Evolutionary conservation across 2,329 filamentous ascomycete species (phyloP), one percentile per base, ranked within the genome.

Genomic region (Stenocarpella maydis): DNA sequence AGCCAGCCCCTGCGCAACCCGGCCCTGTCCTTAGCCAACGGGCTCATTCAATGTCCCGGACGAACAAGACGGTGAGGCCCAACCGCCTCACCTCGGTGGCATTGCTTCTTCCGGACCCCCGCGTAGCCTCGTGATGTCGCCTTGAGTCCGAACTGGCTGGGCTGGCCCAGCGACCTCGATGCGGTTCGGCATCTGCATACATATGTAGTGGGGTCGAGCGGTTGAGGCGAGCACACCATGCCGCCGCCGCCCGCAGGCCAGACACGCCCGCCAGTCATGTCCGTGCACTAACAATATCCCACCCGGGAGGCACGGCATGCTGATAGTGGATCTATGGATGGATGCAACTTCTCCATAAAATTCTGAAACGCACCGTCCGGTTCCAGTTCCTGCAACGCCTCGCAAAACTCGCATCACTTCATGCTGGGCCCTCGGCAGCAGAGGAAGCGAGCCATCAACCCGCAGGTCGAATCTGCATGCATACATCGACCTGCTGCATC

Each of bases 281-380:
- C n/a, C 34, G 58, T 34, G 28, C 12, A 24, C 58, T 63, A 63
- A 63, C 58, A 63, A 34, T 24, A 12, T 17, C n/a, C 19, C 58
- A n/a, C 26, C 43, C 9, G 43, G 41, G n/a, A 21, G 12, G 8
- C 14, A 49, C 26, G 58, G 41, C 58, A 63, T 31, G 28, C 26
- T 31, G 58, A 63, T 63, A 63, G 58, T 49, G 58, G 58, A 41
- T 49, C 58, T 15, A 28, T 17, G 54, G 21, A 34, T 19, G 12
- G n/a, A n/a, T n/a, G 1, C 31, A 4, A 28, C 28, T 28, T 58
- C 54, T 24, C 54, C 54, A 58, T 37, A 37, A 12, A 28, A 58
- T 58, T 28, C 54, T 58, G 54, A 58, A 58, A 58, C 54, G 54
- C 54, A 60, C 55, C 58, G 58, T 63, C 17, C 47, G 58, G 49